Evolutionary conservation across 78 protist genomes (phyloP), one percentile per base, ranked within the genome.

Genomic region (Diacronema lutheri): DNA sequence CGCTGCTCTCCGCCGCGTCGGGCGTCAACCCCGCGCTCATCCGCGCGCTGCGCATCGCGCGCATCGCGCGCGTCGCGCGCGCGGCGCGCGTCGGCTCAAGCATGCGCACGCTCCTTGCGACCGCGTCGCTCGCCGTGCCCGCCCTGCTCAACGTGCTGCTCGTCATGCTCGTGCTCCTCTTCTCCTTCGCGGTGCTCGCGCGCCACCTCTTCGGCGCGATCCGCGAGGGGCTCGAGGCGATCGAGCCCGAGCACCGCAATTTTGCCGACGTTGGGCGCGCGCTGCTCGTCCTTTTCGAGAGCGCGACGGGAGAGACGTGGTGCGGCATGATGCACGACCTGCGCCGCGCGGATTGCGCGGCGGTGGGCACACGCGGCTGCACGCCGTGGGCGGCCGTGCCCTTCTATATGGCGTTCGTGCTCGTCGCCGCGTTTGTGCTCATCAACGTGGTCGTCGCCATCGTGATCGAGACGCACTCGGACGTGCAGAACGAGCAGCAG

Each of bases 131-230:
- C 31, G 61, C 89, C 41, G 46, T 80, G 19, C 86, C 86, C 5
- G 21, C 88, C n/a, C 66, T 90, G 37, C 9, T 5, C 38, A 86
- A 83, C 66, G 1, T 86, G 50, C 21, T 61, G 37, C 65, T 81
- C 66, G 62, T 86, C 81, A 74, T 56, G 40, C n/a, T 87, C 23
- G 60, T 77, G 4, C 38, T 87, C 31, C 79, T 41, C 37, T 71
- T 71, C 35, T 25, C 37, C 12, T 71, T 40, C 66, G 11, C 66
- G 33, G 33, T 61, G 35, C 66, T 61, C 16, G 90, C 87, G 31
- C 12, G 68, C 62, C 44, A 50, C 68, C 41, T 82, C 19, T 90
- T 90, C 35, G 21, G 3, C 58, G 5, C 0, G 37, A 35, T 0
- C 58, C 1, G 9, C 11, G 13, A 61, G 13, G 44, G 29, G 4